Conservation (phyloP, 177 flowering plant species). For the Tripterygium wilfordii region DNA sequence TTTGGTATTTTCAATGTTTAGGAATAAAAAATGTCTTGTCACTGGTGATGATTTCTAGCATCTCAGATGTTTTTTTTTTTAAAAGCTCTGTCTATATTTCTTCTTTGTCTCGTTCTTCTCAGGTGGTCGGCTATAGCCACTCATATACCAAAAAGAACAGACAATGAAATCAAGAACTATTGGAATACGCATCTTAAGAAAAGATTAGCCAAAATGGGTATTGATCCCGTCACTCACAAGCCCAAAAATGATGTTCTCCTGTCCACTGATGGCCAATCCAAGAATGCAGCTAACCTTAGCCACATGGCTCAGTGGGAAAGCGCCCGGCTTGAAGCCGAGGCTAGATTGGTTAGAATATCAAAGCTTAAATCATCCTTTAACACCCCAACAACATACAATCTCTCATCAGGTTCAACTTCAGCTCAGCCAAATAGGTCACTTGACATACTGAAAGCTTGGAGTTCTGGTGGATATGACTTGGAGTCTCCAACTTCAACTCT, state of each 20-base stretch:
- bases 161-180: slow-evolving; percentile 86
- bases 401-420: no score
- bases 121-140: slow-evolving; percentile 95
- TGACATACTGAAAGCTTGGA: slow-evolving; percentile 39
- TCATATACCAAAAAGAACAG: slow-evolving; percentile 81
- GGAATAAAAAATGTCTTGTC: no score
- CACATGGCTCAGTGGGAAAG: slow-evolving; percentile 99
- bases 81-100: neutral
- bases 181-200: slow-evolving; percentile 92
- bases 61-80: neutral
- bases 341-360: slow-evolving; percentile 77
- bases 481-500: slow-evolving; percentile 75
- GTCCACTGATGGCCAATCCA: slow-evolving; percentile 41
- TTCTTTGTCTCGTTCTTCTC: slow-evolving; percentile 2
- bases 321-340: slow-evolving; percentile 94
- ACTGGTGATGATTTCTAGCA: no score
- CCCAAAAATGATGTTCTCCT: slow-evolving; percentile 58
- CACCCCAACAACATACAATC: no score
- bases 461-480: slow-evolving; percentile 18
- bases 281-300: slow-evolving; percentile 68
- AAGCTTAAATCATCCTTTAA: slow-evolving; percentile 41
- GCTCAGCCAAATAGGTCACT: slow-evolving; percentile 21
- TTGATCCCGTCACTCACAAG: slow-evolving; percentile 88
- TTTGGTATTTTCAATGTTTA: no score
- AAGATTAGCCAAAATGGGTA: slow-evolving; percentile 72